Evolutionary conservation across 768 basidiomycete species (phyloP).

Genomic region (Amanita rimosa): DNA sequence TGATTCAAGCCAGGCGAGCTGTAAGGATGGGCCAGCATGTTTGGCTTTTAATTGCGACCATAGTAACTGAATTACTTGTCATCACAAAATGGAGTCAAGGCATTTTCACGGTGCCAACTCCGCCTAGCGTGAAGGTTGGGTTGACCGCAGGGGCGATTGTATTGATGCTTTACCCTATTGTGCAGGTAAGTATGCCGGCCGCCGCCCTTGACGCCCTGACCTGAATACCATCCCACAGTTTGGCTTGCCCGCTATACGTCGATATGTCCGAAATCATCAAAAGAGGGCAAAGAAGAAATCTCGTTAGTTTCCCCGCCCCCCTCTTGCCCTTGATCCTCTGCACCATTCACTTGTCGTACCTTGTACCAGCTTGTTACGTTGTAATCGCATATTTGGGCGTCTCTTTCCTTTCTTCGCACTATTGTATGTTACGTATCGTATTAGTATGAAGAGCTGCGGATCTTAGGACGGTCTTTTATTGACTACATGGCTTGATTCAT

Average conservation of each 20-base stretch:
- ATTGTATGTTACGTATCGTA: not conserved
- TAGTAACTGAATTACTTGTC: slow-evolving; percentile 68
- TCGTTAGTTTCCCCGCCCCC: slow-evolving; percentile 12
- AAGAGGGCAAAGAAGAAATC: slow-evolving; percentile 22
- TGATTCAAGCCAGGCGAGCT: slow-evolving; percentile 41
- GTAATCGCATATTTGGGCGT: not conserved
- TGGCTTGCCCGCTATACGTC: slow-evolving; percentile 47
- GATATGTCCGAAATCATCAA: slow-evolving; percentile 32
- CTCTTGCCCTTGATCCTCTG: not conserved
- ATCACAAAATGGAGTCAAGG: slow-evolving; percentile 78
- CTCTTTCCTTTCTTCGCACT: not conserved
- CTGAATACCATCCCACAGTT: slow-evolving; percentile 37
- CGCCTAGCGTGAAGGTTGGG: slow-evolving; percentile 48
- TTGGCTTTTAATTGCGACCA: slow-evolving; percentile 81
- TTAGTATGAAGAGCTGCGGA: not conserved
- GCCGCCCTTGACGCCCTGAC: slow-evolving; percentile 7
- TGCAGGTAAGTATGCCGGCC: slow-evolving; percentile 37
- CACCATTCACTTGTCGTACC: too few species aligned
- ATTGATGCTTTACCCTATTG: slow-evolving; percentile 56
- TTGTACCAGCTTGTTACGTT: not conserved
- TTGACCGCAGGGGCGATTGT: slow-evolving; percentile 51
- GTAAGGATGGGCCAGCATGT: slow-evolving; percentile 85
- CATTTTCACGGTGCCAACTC: slow-evolving; percentile 55
- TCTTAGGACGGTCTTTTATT: too few species aligned
- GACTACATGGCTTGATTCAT: not conserved